phyloP scores from a whole-genome alignment of 768 basidiomycete genomes.

The Cystobasidium ongulense region DNA sequence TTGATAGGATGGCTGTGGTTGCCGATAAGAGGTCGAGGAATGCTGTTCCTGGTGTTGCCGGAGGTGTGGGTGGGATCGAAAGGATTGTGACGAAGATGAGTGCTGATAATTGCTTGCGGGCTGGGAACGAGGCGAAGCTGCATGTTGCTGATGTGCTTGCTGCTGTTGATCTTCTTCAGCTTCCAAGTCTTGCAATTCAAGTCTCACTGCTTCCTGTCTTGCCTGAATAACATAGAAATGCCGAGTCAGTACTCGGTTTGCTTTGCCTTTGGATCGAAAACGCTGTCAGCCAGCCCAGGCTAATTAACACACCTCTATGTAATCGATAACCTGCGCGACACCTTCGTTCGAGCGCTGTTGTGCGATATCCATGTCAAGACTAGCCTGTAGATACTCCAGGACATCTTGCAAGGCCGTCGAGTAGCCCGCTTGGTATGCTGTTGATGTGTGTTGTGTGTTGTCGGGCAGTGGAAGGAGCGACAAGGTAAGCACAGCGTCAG shows the following conservation, averaged over 20 bases:
- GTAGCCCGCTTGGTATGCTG: constrained; percentile 29
- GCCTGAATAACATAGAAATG: neutral
- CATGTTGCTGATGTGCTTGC: neutral
- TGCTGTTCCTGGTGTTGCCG: constrained; percentile 11
- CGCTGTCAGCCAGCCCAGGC: neutral
- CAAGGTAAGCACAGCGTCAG: neutral
- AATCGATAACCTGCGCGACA: constrained; percentile 23
- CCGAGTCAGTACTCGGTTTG: neutral
- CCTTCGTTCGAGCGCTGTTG: constrained; percentile 4
- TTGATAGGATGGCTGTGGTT: neutral
- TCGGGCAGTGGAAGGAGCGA: neutral
- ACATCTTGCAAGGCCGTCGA: constrained; percentile 27
- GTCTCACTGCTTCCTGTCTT: constrained; percentile 24
- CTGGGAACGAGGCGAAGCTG: neutral
- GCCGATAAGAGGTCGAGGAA: neutral
- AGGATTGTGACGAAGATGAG: neutral
- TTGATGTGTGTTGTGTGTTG: neutral
- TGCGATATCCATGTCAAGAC: constrained; percentile 12
- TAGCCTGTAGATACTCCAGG: constrained; percentile 28
- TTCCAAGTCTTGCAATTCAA: constrained; percentile 12
- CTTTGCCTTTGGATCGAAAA: neutral
- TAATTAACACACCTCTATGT: constrained; percentile 18
- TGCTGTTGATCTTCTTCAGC: constrained; percentile 17
- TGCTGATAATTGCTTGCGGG: neutral
- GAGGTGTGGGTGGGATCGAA: neutral